Base-by-base conservation (phyloP, 2,329 filamentous ascomycete species). In the Neurospora crassa region DNA sequence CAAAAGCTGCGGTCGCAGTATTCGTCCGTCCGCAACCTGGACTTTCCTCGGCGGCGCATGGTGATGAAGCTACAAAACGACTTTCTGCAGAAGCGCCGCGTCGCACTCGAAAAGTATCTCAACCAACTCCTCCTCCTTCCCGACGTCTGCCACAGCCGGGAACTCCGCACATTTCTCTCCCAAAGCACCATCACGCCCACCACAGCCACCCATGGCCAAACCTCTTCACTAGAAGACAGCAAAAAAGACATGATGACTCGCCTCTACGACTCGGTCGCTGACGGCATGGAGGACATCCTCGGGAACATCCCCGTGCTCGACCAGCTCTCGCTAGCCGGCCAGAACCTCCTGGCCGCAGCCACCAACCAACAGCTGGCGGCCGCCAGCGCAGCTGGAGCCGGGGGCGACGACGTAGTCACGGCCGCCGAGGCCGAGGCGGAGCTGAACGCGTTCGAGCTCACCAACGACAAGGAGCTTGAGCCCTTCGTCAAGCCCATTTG, bases 401-500 rank as follows among this genome's bases (percentile, higher is more conserved):
- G 68, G 34, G 8, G 37, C 8, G 24, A 59, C 24, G 47, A 59
- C 24, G 68, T 70, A 14, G 76, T 83, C 71, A 82, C 81, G 8
- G 84, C 88, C 2, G 88, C 90, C 2, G 96, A 98, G 82, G 96
- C 94, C 0, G 94, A 98, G 81, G 95, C 95, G 0, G 96, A 98
- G 80, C 84, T 99, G 68, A 92, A 94, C 71, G 95, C 95, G 0
- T 98, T 97, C 77, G 95, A 98, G 81, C 47, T 59, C 47, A 91
- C 92, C 78, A 90, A 90, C 77, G 93, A 97, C 78, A 91, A 90
- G 77, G 93, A 97, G 76, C 85, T 94, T 2, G 94, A 97, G 78
- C 96, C 96, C 0, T 98, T 99, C 78, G 96, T 99, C 77, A 99
- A 97, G 79, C 96, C 96, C 4, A 97, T 99, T 73, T 97, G 94